phyloP scores from a whole-genome alignment of 495 filamentous ascomycete species.

The Aspergillus bridgeri region DNA sequence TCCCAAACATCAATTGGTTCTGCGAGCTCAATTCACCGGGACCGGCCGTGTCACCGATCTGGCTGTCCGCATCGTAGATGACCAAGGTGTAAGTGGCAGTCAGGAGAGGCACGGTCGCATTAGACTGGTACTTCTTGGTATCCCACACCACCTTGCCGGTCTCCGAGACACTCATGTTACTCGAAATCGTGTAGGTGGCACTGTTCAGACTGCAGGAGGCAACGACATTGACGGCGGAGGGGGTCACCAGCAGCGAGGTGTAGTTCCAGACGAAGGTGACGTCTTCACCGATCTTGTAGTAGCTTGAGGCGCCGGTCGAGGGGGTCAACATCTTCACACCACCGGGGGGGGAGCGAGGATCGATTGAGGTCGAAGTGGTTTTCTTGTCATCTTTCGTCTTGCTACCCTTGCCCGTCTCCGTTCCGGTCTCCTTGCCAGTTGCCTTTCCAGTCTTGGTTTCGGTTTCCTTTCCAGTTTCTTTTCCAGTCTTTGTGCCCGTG shows the following conservation, averaged over 20 bases:
- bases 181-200: conserved; percentile 62
- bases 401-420: conserved; percentile 23
- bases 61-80: conserved; percentile 70
- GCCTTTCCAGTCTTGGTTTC: conserved; percentile 16
- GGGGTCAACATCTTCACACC: conserved; percentile 83
- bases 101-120: conserved; percentile 58
- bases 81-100: conserved; percentile 80
- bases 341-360: conserved; percentile 63
- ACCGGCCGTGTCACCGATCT: conserved; percentile 56
- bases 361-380: conserved; percentile 45
- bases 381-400: conserved; percentile 32
- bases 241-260: conserved; percentile 75
- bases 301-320: conserved; percentile 54
- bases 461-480: conserved; percentile 19
- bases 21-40: conserved; percentile 71
- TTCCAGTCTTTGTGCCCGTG: conserved; percentile 16
- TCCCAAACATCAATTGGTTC: conserved; percentile 66
- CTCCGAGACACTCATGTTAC: conserved; percentile 56
- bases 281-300: conserved; percentile 85
- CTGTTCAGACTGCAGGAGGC: conserved; percentile 70
- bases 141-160: conserved; percentile 73
- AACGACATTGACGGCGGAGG: conserved; percentile 75
- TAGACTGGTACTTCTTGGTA: conserved; percentile 64
- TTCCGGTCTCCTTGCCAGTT: conserved; percentile 25
- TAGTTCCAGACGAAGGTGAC: conserved; percentile 95